Base-by-base conservation (phyloP, 108 stramenopile species). In the Skeletonema potamos region DNA sequence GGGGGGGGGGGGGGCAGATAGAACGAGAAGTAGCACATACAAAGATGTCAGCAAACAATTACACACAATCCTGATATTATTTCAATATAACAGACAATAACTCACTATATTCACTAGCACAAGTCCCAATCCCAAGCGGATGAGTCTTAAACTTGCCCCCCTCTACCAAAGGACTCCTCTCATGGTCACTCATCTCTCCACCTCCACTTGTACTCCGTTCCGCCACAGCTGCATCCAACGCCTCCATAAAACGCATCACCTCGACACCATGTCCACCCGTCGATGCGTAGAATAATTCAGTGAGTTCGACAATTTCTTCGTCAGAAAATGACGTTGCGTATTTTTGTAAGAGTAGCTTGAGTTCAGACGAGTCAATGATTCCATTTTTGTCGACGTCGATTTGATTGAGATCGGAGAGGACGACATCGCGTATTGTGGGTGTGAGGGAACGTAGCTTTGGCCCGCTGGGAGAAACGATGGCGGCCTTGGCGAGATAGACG, bases 271-370 rank as follows among this genome's bases (percentile, higher is more conserved):
- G 83, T 10, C 84, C 93, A 22, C 81, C 86, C 17, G 77, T 82
- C 13, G 70, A 80, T 6, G 85, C 86, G 54, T 94, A 94, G 62
- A 76, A 94, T 6, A 90, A 46, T 43, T 94, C 93, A 26, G 82
- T 64, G 17, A 91, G 66, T 58, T 91, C 89, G 17, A 87, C 70
- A 37, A 92, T 85, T 54, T 94, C 93, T 3, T 55, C 74, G n/a
- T 91, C 93, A 0, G 84, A 84, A 70, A 94, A 94, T 7, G 77
- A 51, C 4, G 57, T 15, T 0, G 58, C 74, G 67, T 94, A 90
- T 32, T 77, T 85, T 33, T 73, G 80, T 8, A 94, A 66, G 0
- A 94, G 82, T 17, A 30, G 30, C 15, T 77, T 81, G 44, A 94
- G 75, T 68, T 94, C 93, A 11, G 86, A 85, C 6, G 89, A 79